Evolutionary conservation across 768 basidiomycete genomes (phyloP).

Genomic region (Chalciporus piperatus): DNA sequence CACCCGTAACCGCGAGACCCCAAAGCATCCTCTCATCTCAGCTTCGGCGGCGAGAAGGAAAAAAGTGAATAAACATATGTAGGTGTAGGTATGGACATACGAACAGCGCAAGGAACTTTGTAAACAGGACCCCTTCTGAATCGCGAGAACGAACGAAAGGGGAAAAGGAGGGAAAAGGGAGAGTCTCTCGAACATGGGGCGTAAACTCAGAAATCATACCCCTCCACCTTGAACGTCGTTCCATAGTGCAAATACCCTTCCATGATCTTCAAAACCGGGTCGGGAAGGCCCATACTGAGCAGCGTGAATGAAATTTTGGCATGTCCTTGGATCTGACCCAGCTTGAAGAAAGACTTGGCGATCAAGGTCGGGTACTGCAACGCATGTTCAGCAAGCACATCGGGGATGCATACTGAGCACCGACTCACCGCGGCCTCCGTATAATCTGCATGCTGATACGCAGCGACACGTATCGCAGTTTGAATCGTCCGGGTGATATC

Average conservation of each 20-base stretch:
- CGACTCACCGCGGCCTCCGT: constrained; percentile 79
- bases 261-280: constrained; percentile 89
- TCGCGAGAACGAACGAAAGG: background rate
- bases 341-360: constrained; percentile 87
- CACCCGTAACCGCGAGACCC: background rate
- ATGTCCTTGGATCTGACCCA: constrained; percentile 90
- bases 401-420: background rate
- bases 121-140: background rate
- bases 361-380: constrained; percentile 86
- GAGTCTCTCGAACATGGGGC: too few species aligned
- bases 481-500: constrained; percentile 90
- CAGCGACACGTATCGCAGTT: constrained; percentile 88
- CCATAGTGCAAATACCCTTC: constrained; percentile 89
- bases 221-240: constrained; percentile 83
- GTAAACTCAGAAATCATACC: constrained; percentile 62
- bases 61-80: background rate
- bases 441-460: constrained; percentile 89
- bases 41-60: background rate
- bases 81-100: background rate
- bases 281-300: constrained; percentile 91
- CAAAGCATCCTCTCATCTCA: background rate
- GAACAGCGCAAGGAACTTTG: too few species aligned
- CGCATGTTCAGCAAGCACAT: constrained; percentile 1
- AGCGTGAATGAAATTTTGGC: constrained; percentile 93
- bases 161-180: too few species aligned